Base-by-base conservation (phyloP, 148 eudicot genomes). In the Rhododendron griersonianum region DNA sequence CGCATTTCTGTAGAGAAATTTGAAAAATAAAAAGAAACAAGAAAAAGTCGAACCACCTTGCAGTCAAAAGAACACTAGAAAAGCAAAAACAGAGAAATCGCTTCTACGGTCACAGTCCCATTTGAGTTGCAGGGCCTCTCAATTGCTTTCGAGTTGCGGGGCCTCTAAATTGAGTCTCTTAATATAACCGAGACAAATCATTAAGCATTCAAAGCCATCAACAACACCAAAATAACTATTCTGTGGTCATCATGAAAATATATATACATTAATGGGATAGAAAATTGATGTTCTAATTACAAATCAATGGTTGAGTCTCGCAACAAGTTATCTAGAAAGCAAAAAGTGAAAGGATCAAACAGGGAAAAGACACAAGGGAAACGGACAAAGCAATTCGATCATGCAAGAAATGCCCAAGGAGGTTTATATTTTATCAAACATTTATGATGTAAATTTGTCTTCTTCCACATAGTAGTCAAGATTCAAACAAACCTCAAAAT, bases 401-500 rank as follows among this genome's bases (percentile, higher is more conserved):
- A 23, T 7, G 33, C 47, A 33, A 61, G 75, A 82, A 63, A 23
- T 61, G 0, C 13, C 83, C 47, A 10, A n/a, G 25, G 65, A 53
- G 23, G 45, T 33, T 33, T 33, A 81, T 28, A 35, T 37, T 81
- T 25, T 16, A 81, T 18, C 33, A 19, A 81, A 14, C 5, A 59
- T 25, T 19, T 37, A 30, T 0, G 16, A 16, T 21, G 35, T 35
- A 55, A 65, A 81, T 11, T 53, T 53, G 25, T 53, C 15, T 30
- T 73, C 65, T 84, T 30, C 44, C 59, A n/a, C 9, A n/a, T 48
- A 44, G 55, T 15, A 86, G 4, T 21, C 47, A 59, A 13, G 10
- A 16, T 33, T 57, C 65, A 82, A 83, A 88, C 93, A 84, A 90
- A 95, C 99, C 99, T 97, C 99, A 91, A 95, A 95, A 91, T 97